Evolutionary conservation across 352 stramenopile species (phyloP), one percentile per base, ranked within the genome.

Genomic region (Thraustotheca clavata): DNA sequence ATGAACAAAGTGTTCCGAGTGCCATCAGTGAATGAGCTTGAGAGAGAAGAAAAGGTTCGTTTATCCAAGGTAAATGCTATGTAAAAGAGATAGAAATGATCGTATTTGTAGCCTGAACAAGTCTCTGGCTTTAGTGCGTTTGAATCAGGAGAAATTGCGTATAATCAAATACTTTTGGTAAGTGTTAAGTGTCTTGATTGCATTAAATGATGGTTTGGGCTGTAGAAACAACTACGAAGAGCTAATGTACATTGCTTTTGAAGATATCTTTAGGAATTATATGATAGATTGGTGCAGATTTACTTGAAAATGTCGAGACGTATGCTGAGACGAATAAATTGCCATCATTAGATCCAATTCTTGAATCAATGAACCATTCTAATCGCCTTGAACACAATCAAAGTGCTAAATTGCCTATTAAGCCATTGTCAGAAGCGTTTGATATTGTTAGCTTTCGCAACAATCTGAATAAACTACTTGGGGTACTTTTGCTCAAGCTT

Each of bases 391-490:
- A 79, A 27, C 71, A 88, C 38, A 38, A 61, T 29, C 41, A 43
- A 12, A 34, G 6, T 12, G 49, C 49, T 71, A 31, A 35, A 67
- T 63, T 3, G 34, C 12, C 29, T 6, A 11, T 46, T 18, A 69
- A 54, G n/a, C 34, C 47, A 0, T 73, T 73, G 20, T 74, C 7
- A 24, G 14, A 32, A n/a, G 47, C 2, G 41, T 34, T 62, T 27
- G 9, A 88, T 35, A 79, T 91, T 48, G 69, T 89, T 52, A 91
- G 77, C 33, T 91, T 72, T 48, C 71, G 83, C 34, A 91, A 91
- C 71, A 89, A 91, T 59, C 60, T 91, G 39, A 91, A 91, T 76
- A 91, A 89, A 47, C 88, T 91, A 59, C 77, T 91, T 54, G 77
- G 76, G 3, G 83, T 91, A 60, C 34, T 68, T 20, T 11, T 31